phyloP scores from a whole-genome alignment of 2,329 filamentous ascomycete species.

The Zymoseptoria crescenta region DNA sequence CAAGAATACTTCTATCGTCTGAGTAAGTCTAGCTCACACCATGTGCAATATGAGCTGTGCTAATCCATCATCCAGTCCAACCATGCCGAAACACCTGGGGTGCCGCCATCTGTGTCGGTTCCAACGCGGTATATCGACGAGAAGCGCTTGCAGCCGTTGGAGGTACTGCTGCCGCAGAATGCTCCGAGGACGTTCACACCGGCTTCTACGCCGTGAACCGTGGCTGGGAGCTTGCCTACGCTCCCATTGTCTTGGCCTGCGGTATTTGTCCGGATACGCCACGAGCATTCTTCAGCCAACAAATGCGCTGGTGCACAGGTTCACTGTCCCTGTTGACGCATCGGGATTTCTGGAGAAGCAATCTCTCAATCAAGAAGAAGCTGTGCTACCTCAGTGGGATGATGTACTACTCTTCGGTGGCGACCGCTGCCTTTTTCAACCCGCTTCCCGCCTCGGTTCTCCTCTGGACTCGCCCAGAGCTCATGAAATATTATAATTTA shows the following conservation, averaged over 20 bases:
- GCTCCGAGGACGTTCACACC: conserved; percentile 40
- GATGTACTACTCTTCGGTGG: conserved; percentile 37
- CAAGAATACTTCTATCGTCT: conserved; percentile 40
- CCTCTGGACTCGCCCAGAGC: conserved; percentile 34
- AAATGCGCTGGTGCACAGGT: conserved; percentile 39
- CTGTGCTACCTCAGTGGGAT: conserved; percentile 37
- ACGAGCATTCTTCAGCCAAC: conserved; percentile 38
- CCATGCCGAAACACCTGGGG: conserved; percentile 37
- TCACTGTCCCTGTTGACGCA: conserved; percentile 37
- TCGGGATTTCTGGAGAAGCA: conserved; percentile 35
- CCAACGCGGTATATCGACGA: conserved; percentile 37
- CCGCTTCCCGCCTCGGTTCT: conserved; percentile 36
- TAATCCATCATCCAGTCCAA: conserved; percentile 24
- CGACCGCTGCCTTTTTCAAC: conserved; percentile 36
- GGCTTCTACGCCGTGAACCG: conserved; percentile 37
- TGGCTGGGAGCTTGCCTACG: conserved; percentile 38
- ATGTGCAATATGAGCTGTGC: too few species aligned
- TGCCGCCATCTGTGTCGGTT: conserved; percentile 37
- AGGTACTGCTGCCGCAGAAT: conserved; percentile 37
- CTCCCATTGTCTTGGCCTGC: conserved; percentile 36
- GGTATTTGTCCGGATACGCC: conserved; percentile 39
- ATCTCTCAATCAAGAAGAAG: conserved; percentile 35
- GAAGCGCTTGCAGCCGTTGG: conserved; percentile 35
- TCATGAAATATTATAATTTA: conserved; percentile 40
- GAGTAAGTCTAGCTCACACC: too few species aligned